Evolutionary conservation across 805 yeast genomes (phyloP).

Genomic region (Candida ovalis): DNA sequence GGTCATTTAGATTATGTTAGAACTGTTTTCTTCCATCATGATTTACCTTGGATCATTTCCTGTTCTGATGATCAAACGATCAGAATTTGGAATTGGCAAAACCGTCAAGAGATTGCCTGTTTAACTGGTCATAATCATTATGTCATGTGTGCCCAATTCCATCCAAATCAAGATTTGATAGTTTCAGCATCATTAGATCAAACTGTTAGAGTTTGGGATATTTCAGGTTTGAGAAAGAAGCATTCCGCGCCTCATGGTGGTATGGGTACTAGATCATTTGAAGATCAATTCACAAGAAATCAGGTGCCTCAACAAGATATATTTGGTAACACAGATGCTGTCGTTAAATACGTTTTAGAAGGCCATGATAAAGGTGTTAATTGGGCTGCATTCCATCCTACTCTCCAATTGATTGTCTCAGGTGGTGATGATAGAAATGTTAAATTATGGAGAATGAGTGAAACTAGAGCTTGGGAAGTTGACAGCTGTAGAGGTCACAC

Average conservation of each 20-base stretch:
- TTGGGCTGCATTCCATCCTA: conserved; percentile 98
- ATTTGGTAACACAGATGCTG: conserved; percentile 90
- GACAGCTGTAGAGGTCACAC: conserved; percentile 98
- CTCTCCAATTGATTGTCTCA: conserved; percentile 88
- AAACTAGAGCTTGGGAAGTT: conserved; percentile 98
- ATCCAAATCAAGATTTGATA: conserved; percentile 89
- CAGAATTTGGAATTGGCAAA: conserved; percentile 99
- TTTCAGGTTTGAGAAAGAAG: conserved; percentile 87
- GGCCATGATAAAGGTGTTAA: conserved; percentile 99
- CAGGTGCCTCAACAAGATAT: conserved; percentile 84
- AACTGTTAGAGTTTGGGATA: conserved; percentile 99
- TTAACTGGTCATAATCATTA: conserved; percentile 98
- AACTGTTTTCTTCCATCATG: conserved; percentile 91
- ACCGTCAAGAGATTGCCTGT: conserved; percentile 94
- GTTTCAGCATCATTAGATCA: conserved; percentile 96
- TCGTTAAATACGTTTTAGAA: conserved; percentile 91
- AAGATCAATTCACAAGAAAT: conserved; percentile 50
- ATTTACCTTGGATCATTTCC: conserved; percentile 95
- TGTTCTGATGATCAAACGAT: conserved; percentile 98
- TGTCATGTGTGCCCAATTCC: conserved; percentile 97
- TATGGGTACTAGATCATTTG: conserved; percentile 38
- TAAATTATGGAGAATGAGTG: conserved; percentile 96
- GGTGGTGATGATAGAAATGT: conserved; percentile 96
- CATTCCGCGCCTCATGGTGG: conserved; percentile 70
- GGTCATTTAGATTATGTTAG: conserved; percentile 97